Percentiles rank a stretch among this genome's conserved stretches.
These are phyloP conservation scores for Ulmus americana DNA, from an alignment of 331 rosid species.

Conservation along the genomic window DNA sequence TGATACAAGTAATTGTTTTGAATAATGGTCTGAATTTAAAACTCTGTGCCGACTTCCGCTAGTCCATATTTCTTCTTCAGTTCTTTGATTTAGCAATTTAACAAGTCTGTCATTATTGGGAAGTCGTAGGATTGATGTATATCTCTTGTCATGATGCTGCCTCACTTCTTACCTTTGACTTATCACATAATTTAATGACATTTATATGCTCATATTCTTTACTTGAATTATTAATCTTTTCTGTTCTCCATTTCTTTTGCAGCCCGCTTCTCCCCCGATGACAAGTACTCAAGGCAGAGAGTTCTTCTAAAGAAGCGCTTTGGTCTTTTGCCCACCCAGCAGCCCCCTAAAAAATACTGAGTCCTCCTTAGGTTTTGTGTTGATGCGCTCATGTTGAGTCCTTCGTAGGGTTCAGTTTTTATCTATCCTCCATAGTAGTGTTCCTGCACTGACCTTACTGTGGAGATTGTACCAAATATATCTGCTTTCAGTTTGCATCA, in stretches of 20 bases:
- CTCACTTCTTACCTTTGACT: no score
- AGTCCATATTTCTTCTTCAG: no score
- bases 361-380: not conserved
- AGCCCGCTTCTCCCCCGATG: constrained; percentile 95
- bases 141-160: no score
- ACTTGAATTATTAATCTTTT: not conserved
- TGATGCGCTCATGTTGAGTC: not conserved
- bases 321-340: constrained; percentile 81
- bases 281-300: constrained; percentile 74
- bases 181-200: no score
- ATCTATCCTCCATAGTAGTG: not conserved
- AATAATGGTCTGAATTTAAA: no score
- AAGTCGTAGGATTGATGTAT: no score
- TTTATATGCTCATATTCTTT: not conserved
- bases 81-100: no score
- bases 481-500: not conserved
- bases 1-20: no score
- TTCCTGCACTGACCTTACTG: not conserved
- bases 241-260: constrained; percentile 29
- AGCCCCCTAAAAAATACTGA: constrained; percentile 64
- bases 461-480: constrained; percentile 4
- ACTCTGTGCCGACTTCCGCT: no score
- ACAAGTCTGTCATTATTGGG: no score
- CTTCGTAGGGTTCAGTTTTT: not conserved
- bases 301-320: constrained; percentile 82